Evolutionary conservation across 441 rosid genomes (phyloP).

Genomic region (Raphanus hybrid): DNA sequence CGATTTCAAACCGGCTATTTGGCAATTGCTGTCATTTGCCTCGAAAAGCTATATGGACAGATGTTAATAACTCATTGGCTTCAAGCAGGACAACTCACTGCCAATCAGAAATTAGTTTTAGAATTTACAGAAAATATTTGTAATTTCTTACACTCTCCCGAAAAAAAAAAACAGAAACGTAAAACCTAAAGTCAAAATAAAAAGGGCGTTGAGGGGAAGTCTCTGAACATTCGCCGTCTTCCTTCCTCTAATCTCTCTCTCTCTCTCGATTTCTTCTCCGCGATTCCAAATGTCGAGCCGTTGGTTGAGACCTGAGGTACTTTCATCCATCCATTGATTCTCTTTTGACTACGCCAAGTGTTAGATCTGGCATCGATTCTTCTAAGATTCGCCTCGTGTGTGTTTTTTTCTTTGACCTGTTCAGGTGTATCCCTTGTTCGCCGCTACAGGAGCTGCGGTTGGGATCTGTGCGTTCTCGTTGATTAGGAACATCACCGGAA

Average conservation of each 20-base stretch:
- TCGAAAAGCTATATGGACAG: neutral
- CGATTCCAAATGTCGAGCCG: conserved; percentile 59
- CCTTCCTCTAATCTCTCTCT: conserved; percentile 7
- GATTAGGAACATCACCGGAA: conserved; percentile 83
- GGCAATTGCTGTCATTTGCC: neutral
- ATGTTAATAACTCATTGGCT: neutral
- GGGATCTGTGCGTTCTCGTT: conserved; percentile 89
- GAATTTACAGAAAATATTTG: conserved; percentile 6
- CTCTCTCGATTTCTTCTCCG: conserved; percentile 20
- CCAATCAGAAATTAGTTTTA: conserved; percentile 27
- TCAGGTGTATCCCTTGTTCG: conserved; percentile 93
- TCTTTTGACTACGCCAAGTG: conserved; percentile 14
- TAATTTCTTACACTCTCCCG: neutral
- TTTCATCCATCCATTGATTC: neutral
- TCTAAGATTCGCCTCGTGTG: neutral
- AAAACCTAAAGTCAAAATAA: conserved; percentile 35
- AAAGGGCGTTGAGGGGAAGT: neutral
- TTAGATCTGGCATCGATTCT: conserved; percentile 19
- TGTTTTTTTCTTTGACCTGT: neutral
- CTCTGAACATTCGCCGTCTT: conserved; percentile 33
- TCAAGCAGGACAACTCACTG: neutral
- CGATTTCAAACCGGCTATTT: neutral
- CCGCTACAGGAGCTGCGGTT: conserved; percentile 84
- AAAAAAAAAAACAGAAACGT: conserved; percentile 6
- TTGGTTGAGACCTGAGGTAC: conserved; percentile 95